A percentile compares a stretch with the other conserved stretches of the same genome.
phyloP scores from a whole-genome alignment of 352 stramenopile genomes.

The Pythium insidiosum region DNA sequence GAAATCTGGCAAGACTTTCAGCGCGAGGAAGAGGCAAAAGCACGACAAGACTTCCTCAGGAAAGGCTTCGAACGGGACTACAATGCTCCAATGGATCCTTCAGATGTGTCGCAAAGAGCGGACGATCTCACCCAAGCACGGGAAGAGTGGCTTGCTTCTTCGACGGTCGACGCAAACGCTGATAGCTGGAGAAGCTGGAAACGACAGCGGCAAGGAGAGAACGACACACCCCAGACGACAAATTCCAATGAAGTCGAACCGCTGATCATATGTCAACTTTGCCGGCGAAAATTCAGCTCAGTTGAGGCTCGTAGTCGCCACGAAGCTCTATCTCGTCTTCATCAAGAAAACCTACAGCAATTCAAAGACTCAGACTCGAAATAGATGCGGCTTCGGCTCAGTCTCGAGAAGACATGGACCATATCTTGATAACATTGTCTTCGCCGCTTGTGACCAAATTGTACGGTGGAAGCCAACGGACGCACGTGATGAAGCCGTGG shows the following conservation, averaged over 20 bases:
- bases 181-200: slow-evolving; percentile 13
- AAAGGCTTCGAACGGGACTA: slow-evolving; percentile 63
- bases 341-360: slow-evolving; percentile 32
- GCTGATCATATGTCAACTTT: slow-evolving; percentile 40
- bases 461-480: slow-evolving; percentile 34
- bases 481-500: slow-evolving; percentile 59
- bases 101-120: background rate
- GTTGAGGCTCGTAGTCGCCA: slow-evolving; percentile 34
- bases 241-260: background rate
- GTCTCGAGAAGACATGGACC: slow-evolving; percentile 22
- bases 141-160: too few species aligned
- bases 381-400: too few species aligned
- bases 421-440: slow-evolving; percentile 72
- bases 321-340: slow-evolving; percentile 42
- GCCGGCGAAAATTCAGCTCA: slow-evolving; percentile 58
- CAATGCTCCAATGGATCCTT: background rate
- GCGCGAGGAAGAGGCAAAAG: slow-evolving; percentile 58
- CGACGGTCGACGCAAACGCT: background rate
- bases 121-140: background rate
- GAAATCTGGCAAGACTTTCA: slow-evolving; percentile 69
- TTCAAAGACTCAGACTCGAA: too few species aligned
- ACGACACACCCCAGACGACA: background rate
- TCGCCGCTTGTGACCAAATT: slow-evolving; percentile 37
- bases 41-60: slow-evolving; percentile 39
- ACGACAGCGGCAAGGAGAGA: background rate